These are phyloP conservation scores for Mycena latifolia DNA, from an alignment of 768 basidiomycete species.

Conservation along the genomic window DNA sequence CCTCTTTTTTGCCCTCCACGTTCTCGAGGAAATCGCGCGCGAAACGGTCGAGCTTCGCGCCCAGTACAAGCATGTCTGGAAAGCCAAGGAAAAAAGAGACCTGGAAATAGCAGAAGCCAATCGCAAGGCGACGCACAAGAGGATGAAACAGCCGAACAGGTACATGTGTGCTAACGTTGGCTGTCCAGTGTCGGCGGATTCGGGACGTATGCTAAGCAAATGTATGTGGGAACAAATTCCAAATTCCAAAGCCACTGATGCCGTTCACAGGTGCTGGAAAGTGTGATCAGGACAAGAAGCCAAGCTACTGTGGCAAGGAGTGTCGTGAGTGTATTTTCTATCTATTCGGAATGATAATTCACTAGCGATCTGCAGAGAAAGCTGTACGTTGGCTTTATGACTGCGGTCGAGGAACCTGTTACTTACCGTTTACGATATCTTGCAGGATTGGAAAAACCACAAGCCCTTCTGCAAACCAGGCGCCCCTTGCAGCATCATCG, in stretches of 20 bases:
- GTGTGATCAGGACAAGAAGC: conserved; percentile 36
- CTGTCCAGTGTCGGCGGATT: not conserved
- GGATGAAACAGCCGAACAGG: conserved; percentile 28
- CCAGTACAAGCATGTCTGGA: not conserved
- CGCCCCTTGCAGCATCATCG: conserved; percentile 46
- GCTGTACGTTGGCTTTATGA: conserved; percentile 3
- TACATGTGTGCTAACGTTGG: conserved; percentile 5
- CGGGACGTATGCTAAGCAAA: not conserved
- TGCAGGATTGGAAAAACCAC: conserved; percentile 50
- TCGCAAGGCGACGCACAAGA: conserved; percentile 9
- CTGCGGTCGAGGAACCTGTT: not conserved
- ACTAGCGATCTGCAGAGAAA: conserved; percentile 5
- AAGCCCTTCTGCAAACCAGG: conserved; percentile 50
- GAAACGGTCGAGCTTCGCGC: not conserved
- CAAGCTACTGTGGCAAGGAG: conserved; percentile 33
- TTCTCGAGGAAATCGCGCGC: not conserved
- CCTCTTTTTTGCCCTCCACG: conserved; percentile 2
- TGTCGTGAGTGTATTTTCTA: conserved; percentile 19
- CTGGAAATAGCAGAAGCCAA: not conserved
- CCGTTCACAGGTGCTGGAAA: conserved; percentile 20
- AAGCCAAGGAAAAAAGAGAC: not conserved
- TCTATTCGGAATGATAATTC: not conserved
- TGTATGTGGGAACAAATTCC: not conserved
- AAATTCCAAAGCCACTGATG: not conserved
- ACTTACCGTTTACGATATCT: not conserved